Base-by-base conservation (phyloP, 805 yeast species). In the Tanozyma kutaoensis region DNA sequence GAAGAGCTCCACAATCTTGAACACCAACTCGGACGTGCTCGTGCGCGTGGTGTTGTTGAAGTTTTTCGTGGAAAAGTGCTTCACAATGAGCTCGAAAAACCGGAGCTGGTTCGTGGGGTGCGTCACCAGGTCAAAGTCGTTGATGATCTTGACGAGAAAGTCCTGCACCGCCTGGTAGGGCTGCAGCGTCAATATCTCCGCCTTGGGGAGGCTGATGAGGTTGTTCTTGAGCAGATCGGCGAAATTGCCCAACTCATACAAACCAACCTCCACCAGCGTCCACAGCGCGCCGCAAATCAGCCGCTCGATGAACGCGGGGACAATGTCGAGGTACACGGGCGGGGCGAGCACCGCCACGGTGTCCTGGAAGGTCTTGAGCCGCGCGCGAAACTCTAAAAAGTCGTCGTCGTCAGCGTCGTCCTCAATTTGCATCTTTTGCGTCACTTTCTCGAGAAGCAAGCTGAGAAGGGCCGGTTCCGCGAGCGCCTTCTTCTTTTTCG, bases 211-310 rank as follows among this genome's bases (percentile, higher is more conserved):
- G 40, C 73, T 73, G 50, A 84, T 69, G n/a, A 76, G 50, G 38
- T 82, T 82, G 41, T 75, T 79, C 48, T 82, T 72, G 31, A 86
- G 59, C 30, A 80, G 69, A 34, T 88, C 97, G 27, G 85, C 73
- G 37, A 76, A 74, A 37, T 75, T 77, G 28, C 72, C 69, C 43
- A 91, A 64, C 52, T 86, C 93, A 46, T 64, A 85, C 28, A 91
- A 58, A 3, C 95, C 96, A 36, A 91, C 62, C 51, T 91, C 99
- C 22, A 82, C 62, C 15, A 67, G 70, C 46, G 84, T 70, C 97
- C 97, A 86, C 36, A 74, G 71, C 13, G 18, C 5, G n/a, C 30
- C 34, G 22, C 38, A 39, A 14, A 39, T 30, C 14, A 36, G 26
- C 18, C 24, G 21, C 20, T 72, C 61, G 27, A 81, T 72, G 25